These are phyloP conservation scores for Lobulomyces angularis DNA, from an alignment of 192 early-diverging fungal genomes.

Conservation along the genomic window DNA sequence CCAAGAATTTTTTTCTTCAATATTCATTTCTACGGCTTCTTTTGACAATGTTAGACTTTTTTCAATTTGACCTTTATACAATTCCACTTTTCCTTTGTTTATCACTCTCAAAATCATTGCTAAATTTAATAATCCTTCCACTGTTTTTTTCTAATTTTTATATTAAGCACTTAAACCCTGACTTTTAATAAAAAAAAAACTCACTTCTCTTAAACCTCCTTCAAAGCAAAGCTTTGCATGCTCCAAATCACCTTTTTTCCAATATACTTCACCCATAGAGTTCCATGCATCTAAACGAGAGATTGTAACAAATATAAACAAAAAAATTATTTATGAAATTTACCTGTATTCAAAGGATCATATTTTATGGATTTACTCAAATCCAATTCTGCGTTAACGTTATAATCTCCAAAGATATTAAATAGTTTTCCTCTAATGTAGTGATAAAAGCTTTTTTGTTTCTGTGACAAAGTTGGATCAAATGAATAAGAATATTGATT, in stretches of 20 bases:
- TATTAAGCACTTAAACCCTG: not conserved
- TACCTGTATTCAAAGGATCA: too few species aligned
- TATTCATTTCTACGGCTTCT: constrained; percentile 8
- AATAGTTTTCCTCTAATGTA: constrained; percentile 5
- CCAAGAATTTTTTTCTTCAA: constrained; percentile 7
- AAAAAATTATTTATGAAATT: too few species aligned
- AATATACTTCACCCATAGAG: constrained; percentile 7
- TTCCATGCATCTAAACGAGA: constrained; percentile 5
- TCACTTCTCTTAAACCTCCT: constrained; percentile 2
- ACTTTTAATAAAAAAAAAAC: not conserved
- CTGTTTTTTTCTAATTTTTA: not conserved
- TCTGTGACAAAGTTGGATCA: constrained; percentile 9
- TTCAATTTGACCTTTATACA: not conserved
- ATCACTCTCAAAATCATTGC: constrained; percentile 7
- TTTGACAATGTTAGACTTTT: constrained; percentile 9
- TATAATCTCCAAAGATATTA: constrained; percentile 6
- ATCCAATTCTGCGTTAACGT: constrained; percentile 4
- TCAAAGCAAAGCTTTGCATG: constrained; percentile 9
- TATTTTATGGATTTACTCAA: constrained; percentile 7
- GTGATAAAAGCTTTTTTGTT: constrained; percentile 12
- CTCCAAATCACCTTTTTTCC: constrained; percentile 11
- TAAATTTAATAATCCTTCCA: constrained; percentile 3
- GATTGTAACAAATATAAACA: too few species aligned
- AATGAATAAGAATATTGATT: constrained; percentile 6
- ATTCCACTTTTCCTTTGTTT: constrained; percentile 2